These are phyloP conservation scores for Exobasidium cylindrosporum DNA, from an alignment of 1,284 basidiomycete species.

Conservation along the genomic window DNA sequence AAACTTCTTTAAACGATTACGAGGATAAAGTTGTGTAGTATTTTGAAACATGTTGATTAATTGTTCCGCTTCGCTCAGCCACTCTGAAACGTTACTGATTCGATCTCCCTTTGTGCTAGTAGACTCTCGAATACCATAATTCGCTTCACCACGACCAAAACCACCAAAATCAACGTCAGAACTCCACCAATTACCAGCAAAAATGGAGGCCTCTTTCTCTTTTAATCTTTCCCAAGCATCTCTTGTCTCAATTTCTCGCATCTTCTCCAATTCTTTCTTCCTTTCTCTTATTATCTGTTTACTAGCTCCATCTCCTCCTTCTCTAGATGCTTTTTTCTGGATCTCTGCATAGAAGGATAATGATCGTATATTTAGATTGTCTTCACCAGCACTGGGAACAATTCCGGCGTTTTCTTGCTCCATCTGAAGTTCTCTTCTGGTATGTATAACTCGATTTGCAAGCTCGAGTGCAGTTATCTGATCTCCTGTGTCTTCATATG, in stretches of 20 bases:
- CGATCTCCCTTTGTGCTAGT: conserved; percentile 31
- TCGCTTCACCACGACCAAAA: conserved; percentile 18
- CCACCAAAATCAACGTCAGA: conserved; percentile 32
- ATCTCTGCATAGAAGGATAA: conserved; percentile 7
- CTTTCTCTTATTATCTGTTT: not conserved
- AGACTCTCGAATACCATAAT: conserved; percentile 12
- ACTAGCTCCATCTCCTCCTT: not conserved
- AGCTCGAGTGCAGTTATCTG: conserved; percentile 77
- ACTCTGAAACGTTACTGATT: conserved; percentile 59
- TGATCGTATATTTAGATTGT: not conserved
- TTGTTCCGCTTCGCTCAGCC: conserved; percentile 78
- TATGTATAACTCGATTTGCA: conserved; percentile 69
- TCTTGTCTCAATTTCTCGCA: conserved; percentile 48
- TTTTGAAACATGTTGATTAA: conserved; percentile 83
- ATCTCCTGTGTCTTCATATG: conserved; percentile 75
- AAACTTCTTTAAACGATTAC: conserved; percentile 59
- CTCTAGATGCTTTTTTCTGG: not conserved
- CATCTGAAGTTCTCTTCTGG: not conserved
- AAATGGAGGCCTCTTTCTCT: conserved; percentile 37
- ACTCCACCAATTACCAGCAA: conserved; percentile 43
- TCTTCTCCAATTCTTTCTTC: conserved; percentile 27
- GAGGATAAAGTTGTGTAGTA: conserved; percentile 76
- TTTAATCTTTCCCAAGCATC: conserved; percentile 37
- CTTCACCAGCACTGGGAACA: not conserved
- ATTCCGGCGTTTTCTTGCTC: not conserved